These are phyloP conservation scores for Glycine latifolia DNA, from an alignment of 306 rosid species.

Conservation along the genomic window DNA sequence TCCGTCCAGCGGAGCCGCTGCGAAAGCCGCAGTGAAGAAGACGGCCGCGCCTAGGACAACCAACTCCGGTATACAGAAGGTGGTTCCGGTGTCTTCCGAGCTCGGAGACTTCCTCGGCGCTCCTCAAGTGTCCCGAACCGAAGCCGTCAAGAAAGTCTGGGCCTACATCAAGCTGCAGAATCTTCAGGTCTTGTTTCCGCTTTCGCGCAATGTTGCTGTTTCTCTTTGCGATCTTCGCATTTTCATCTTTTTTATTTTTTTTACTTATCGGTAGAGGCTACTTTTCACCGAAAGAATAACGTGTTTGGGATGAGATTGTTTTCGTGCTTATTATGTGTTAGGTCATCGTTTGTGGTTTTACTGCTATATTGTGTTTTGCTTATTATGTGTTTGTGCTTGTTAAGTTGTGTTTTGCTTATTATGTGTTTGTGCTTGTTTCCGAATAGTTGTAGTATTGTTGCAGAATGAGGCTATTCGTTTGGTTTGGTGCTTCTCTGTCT, in stretches of 20 bases:
- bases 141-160: constrained; percentile 60
- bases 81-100: constrained; percentile 58
- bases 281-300: not conserved
- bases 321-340: not conserved
- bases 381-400: constrained; percentile 18
- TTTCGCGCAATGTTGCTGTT: constrained; percentile 7
- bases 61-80: constrained; percentile 50
- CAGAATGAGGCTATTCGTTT: not conserved
- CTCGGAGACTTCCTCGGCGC: constrained; percentile 57
- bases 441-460: not conserved
- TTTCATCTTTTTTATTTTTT: not conserved
- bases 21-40: constrained; percentile 21
- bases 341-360: not conserved
- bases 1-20: not conserved
- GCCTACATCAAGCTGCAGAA: constrained; percentile 56
- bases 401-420: not conserved
- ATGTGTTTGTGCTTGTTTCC: constrained; percentile 16
- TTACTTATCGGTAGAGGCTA: not conserved
- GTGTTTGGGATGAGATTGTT: not conserved
- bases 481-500: not conserved
- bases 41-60: not conserved
- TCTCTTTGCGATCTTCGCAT: constrained; percentile 22
- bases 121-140: constrained; percentile 51
- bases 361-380: not conserved
- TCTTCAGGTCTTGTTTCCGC: constrained; percentile 53